These are phyloP conservation scores for Gossypium laxum DNA, from an alignment of 441 rosid genomes.

Conservation along the genomic window DNA sequence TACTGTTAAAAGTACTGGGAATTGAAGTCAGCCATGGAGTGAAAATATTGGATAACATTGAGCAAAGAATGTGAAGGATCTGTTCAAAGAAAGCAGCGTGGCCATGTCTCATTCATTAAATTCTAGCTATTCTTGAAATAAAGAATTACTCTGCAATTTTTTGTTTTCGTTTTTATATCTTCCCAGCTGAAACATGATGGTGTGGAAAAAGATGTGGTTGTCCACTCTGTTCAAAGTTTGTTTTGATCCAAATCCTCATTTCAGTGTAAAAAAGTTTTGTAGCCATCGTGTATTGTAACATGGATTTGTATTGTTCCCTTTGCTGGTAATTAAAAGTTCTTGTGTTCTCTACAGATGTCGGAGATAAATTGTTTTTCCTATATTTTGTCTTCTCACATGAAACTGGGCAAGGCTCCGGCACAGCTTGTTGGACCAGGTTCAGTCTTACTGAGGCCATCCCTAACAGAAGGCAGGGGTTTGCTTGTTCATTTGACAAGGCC, in stretches of 20 bases:
- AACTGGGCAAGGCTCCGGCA: background rate
- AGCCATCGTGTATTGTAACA: background rate
- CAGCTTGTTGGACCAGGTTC: background rate
- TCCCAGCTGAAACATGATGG: background rate
- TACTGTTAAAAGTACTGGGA: background rate
- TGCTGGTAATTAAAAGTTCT: background rate
- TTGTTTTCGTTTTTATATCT: background rate
- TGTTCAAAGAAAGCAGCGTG: constrained; percentile 5
- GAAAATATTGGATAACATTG: background rate
- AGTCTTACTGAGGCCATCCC: background rate
- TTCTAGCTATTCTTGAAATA: background rate
- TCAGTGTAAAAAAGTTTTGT: background rate
- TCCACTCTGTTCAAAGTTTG: background rate
- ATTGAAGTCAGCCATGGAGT: background rate
- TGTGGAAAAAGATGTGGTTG: background rate
- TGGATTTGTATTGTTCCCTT: background rate
- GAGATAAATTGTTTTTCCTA: background rate
- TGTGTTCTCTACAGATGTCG: background rate
- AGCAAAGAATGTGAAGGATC: background rate
- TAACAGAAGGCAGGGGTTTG: background rate
- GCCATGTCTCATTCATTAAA: background rate
- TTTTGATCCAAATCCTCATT: background rate
- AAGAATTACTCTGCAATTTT: background rate
- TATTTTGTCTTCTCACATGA: background rate
- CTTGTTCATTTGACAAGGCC: background rate